These are phyloP conservation scores for Euptelea pleiosperma DNA, from an alignment of 164 flowering plant genomes.

Conservation along the genomic window DNA sequence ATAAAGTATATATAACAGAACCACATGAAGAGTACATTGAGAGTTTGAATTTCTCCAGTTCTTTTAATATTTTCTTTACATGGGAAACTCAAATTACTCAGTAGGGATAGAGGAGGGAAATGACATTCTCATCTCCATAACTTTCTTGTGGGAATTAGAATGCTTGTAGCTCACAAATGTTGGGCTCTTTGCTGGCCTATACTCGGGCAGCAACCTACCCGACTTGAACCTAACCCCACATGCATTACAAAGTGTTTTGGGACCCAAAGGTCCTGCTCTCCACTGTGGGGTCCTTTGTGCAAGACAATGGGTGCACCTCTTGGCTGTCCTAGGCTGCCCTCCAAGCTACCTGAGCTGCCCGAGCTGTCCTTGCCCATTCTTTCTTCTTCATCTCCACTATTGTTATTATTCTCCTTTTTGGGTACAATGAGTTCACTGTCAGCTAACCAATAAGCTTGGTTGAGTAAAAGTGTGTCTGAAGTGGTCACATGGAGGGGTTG, in stretches of 20 bases:
- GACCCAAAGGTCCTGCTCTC: conserved; percentile 76
- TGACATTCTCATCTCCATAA: conserved; percentile 61
- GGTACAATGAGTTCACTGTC: conserved; percentile 58
- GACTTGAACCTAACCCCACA: conserved; percentile 79
- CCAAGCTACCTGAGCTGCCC: conserved; percentile 16
- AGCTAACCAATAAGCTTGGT: conserved; percentile 58
- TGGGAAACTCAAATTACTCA: no score
- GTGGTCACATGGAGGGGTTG: conserved; percentile 16
- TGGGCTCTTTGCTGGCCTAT: conserved; percentile 74
- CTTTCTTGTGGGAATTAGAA: conserved; percentile 71
- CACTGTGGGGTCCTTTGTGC: conserved; percentile 70
- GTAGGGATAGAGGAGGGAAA: no score
- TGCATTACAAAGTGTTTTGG: conserved; percentile 72
- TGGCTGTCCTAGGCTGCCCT: conserved; percentile 26
- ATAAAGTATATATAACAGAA: no score
- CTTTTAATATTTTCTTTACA: no score
- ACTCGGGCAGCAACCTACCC: conserved; percentile 71
- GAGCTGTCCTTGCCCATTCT: conserved; percentile 7
- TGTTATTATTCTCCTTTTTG: conserved; percentile 20
- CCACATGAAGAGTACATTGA: no score
- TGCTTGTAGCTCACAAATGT: conserved; percentile 68
- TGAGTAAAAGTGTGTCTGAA: conserved; percentile 48
- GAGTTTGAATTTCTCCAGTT: no score
- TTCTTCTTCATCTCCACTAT: conserved; percentile 6
- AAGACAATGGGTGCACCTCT: conserved; percentile 68